phyloP scores from a whole-genome alignment of 768 basidiomycete species.

The Naganishia vishniacii region DNA sequence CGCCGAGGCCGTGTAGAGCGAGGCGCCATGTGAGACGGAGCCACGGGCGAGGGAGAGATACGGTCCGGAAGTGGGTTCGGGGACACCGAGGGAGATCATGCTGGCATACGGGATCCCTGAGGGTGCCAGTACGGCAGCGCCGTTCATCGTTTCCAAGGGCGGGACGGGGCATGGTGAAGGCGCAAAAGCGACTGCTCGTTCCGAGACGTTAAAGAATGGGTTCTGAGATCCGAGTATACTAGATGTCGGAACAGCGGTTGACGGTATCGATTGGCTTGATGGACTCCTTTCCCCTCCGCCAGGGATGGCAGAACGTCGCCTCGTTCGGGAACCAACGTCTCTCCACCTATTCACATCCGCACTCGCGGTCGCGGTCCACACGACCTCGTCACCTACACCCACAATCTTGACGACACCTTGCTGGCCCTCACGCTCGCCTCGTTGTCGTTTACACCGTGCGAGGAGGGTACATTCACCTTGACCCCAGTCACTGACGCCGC shows the following conservation, averaged over 20 bases:
- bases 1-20: conserved; percentile 23
- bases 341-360: conserved; percentile 79
- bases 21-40: conserved; percentile 4
- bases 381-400: conserved; percentile 70
- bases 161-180: not conserved
- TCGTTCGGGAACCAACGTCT: conserved; percentile 49
- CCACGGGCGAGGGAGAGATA: not conserved
- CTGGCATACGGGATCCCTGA: not conserved
- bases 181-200: conserved; percentile 1
- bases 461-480: conserved; percentile 86
- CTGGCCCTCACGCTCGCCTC: conserved; percentile 53
- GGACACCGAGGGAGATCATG: not conserved
- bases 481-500: conserved; percentile 62
- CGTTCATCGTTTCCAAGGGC: not conserved
- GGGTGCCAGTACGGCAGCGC: not conserved
- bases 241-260: not conserved
- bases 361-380: conserved; percentile 85
- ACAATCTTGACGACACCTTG: conserved; percentile 79
- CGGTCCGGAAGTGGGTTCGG: not conserved
- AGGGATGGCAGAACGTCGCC: too few relatives aligned
- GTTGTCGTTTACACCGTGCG: conserved; percentile 51
- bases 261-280: not conserved
- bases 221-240: conserved; percentile 13
- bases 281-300: too few relatives aligned
- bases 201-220: not conserved